These are phyloP conservation scores for Malus fusca DNA, from an alignment of 306 rosid genomes.

Conservation along the genomic window DNA sequence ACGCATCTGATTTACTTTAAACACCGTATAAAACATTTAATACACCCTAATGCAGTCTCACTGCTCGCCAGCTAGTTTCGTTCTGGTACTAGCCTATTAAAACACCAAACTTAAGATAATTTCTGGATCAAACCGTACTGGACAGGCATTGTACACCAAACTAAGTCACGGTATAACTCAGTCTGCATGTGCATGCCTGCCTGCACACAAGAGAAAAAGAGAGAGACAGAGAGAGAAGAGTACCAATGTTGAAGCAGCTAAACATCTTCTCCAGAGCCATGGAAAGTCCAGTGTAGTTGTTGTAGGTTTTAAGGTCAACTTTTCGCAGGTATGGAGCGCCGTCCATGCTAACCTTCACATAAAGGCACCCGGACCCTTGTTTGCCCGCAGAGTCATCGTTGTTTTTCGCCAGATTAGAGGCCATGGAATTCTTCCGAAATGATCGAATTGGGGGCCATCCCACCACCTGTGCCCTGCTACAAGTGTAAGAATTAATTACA, in stretches of 20 bases:
- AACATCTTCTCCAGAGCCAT: slow-evolving; percentile 93
- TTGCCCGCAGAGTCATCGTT: slow-evolving; percentile 58
- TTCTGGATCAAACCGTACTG: neutral
- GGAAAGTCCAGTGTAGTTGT: slow-evolving; percentile 68
- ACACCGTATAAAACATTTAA: neutral
- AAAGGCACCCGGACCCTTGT: slow-evolving; percentile 52
- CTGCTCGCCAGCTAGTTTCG: neutral
- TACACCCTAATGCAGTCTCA: neutral
- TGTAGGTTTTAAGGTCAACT: slow-evolving; percentile 71
- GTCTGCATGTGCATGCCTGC: neutral
- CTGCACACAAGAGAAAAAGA: neutral
- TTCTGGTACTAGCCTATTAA: no score
- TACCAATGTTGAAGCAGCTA: slow-evolving; percentile 87
- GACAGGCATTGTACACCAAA: neutral
- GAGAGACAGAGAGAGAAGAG: slow-evolving; percentile 1
- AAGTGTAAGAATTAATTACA: neutral
- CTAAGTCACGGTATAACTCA: neutral
- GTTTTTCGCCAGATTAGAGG: slow-evolving; percentile 54
- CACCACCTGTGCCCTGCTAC: slow-evolving; percentile 87
- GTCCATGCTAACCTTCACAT: slow-evolving; percentile 94
- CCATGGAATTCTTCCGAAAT: slow-evolving; percentile 76
- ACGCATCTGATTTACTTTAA: neutral
- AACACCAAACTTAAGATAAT: neutral
- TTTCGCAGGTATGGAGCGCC: slow-evolving; percentile 97
- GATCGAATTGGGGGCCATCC: slow-evolving; percentile 99